These are phyloP conservation scores for Vinca minor DNA, from an alignment of 257 asterid genomes.

Conservation along the genomic window DNA sequence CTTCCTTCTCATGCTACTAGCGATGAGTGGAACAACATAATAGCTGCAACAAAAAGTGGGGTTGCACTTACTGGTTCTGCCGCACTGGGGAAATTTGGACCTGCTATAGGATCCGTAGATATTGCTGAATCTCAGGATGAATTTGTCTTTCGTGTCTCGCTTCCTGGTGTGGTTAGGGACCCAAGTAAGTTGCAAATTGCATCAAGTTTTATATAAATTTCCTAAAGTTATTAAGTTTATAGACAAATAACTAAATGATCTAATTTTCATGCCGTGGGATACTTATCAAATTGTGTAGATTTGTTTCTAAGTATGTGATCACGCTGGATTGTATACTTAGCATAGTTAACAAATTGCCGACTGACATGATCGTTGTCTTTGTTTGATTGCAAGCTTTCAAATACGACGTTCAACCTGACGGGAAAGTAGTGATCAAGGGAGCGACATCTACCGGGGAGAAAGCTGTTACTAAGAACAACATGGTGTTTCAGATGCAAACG, in stretches of 20 bases:
- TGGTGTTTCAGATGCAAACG: conserved; percentile 39
- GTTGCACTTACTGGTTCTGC: conserved; percentile 36
- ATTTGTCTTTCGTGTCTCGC: conserved; percentile 40
- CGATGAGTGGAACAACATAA: conserved; percentile 33
- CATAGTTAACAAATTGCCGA: conserved; percentile 3
- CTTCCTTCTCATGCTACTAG: conserved; percentile 23
- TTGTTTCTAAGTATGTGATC: background rate
- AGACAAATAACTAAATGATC: no score
- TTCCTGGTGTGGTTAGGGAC: conserved; percentile 40
- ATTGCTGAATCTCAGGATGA: conserved; percentile 33
- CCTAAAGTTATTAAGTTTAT: background rate
- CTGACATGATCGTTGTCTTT: background rate
- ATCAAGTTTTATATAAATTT: background rate
- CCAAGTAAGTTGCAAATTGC: conserved; percentile 25
- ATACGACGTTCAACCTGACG: conserved; percentile 36
- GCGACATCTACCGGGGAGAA: conserved; percentile 26
- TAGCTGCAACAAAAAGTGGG: conserved; percentile 26
- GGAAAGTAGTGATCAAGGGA: conserved; percentile 29
- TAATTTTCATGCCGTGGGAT: no score
- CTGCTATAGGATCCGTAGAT: conserved; percentile 35
- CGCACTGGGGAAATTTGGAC: conserved; percentile 34
- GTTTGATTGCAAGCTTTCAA: conserved; percentile 23
- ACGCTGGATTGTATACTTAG: background rate
- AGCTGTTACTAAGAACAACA: conserved; percentile 19
- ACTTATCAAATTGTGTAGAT: background rate